A percentile compares a stretch with the other conserved stretches of the same genome.
phyloP scores from a whole-genome alignment of 371 early-diverging fungal species.

The Actinomucor elegans region DNA sequence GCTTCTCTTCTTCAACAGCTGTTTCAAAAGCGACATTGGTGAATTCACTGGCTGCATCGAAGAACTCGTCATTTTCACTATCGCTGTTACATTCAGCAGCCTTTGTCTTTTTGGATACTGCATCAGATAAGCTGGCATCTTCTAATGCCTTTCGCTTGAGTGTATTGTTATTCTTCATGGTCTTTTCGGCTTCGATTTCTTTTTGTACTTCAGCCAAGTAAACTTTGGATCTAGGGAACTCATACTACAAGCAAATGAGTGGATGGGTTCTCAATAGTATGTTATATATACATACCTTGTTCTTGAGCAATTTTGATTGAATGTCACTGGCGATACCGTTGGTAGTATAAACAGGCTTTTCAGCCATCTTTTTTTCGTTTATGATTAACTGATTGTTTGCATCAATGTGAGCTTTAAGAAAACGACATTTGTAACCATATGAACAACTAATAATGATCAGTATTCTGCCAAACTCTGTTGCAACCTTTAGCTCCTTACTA shows the following conservation, averaged over 20 bases:
- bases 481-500: too few relatives aligned
- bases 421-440: conserved; percentile 82
- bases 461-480: too few relatives aligned
- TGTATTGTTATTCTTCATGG: conserved; percentile 25
- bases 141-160: conserved; percentile 25
- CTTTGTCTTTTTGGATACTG: conserved; percentile 7
- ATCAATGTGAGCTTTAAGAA: conserved; percentile 66
- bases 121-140: not conserved
- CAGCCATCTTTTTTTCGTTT: conserved; percentile 50
- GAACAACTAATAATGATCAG: too few relatives aligned
- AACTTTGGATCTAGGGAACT: conserved; percentile 45
- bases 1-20: conserved; percentile 19
- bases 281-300: conserved; percentile 18
- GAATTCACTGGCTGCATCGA: conserved; percentile 25
- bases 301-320: conserved; percentile 49
- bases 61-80: conserved; percentile 19
- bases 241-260: conserved; percentile 31
- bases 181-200: conserved; percentile 33
- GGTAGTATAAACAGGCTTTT: conserved; percentile 28
- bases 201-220: conserved; percentile 41
- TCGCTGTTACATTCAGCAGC: conserved; percentile 13
- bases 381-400: conserved; percentile 48
- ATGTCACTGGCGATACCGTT: conserved; percentile 47
- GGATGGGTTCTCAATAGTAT: too few relatives aligned
- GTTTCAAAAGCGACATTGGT: conserved; percentile 12